A percentile compares a stretch with the other conserved stretches of the same genome.
Conservation (phyloP, 2,329 filamentous ascomycete genomes). For the Microdochium nivale region DNA sequence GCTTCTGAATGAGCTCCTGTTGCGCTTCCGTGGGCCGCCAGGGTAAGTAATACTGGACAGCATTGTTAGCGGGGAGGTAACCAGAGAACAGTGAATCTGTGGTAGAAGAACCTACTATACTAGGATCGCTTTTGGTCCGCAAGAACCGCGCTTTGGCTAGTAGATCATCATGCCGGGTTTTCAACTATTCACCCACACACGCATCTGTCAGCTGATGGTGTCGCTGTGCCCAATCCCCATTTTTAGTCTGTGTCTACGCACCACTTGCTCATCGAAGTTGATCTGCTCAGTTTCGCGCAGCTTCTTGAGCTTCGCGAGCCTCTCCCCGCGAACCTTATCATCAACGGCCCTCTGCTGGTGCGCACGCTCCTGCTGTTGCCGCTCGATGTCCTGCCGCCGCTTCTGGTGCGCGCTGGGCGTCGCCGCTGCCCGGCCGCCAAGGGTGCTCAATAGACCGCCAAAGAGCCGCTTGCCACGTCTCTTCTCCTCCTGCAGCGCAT, state of each 20-base stretch:
- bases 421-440: conserved; percentile 60
- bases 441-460: conserved; percentile 68
- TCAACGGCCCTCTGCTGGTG: conserved; percentile 66
- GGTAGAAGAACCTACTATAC: conserved; percentile 50
- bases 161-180: conserved; percentile 63
- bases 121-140: conserved; percentile 61
- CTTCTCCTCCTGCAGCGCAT: conserved; percentile 59
- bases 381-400: conserved; percentile 72
- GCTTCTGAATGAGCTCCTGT: conserved; percentile 60
- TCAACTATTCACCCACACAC: conserved; percentile 47
- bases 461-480: conserved; percentile 81
- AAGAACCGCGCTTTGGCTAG: conserved; percentile 65
- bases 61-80: conserved; percentile 5
- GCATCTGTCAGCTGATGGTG: conserved; percentile 12
- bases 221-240: neutral
- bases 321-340: conserved; percentile 57
- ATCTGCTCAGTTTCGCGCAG: conserved; percentile 62
- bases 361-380: conserved; percentile 68
- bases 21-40: conserved; percentile 66
- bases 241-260: conserved; percentile 33
- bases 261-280: conserved; percentile 66
- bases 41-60: conserved; percentile 69
- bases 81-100: neutral
- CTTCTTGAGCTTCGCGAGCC: conserved; percentile 51
- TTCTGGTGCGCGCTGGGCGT: conserved; percentile 54